Evolutionary conservation across 768 basidiomycete genomes (phyloP), one percentile per base, ranked within the genome.

Genomic region (Tricholoma hemisulphureum): DNA sequence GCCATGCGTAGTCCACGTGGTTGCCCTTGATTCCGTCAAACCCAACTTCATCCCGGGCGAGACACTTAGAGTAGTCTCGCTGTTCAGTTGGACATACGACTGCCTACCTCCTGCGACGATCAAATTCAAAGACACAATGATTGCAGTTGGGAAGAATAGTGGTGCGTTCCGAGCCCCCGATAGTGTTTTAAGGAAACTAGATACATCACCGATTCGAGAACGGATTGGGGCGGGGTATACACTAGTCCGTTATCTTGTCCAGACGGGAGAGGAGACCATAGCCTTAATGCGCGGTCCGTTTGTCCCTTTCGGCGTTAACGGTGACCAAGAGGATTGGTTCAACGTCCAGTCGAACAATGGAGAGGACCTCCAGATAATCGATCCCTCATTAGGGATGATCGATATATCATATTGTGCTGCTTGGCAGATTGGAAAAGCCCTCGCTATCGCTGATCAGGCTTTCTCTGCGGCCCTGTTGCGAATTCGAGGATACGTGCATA

Each of bases 401-500:
- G 54, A 55, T 14, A 24, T 55, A 31, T 43, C 54, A n/a, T 55
- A 55, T 21, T 55, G 39, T 6, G 11, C 54, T 29, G 54, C 54
- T 43, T 55, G 54, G 54, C 54, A 55, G 35, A 39, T 55, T 2
- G 54, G 54, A 24, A 55, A 55, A 21, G 23, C 54, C 16, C 54
- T 55, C 28, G 54, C 54, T 6, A 55, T 55, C 4, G 54, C 54
- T 18, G 41, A 55, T 23, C 54, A 43, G 24, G 39, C 35, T 13
- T 55, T 55, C 28, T 43, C 20, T 43, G 54, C 54, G 6, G 6
- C 54, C 9, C 21, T 55, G 9, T 9, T 48, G 6, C 20, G 45
- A n/a, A 48, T 48, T 23, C 45, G 45, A n/a, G 45, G 13, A 16
- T 2, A 48, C 2, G 45, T 48, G 45, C 20, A 48, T 48, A 23